phyloP scores from a whole-genome alignment of 306 rosid genomes.

The Ormosia emarginata region DNA sequence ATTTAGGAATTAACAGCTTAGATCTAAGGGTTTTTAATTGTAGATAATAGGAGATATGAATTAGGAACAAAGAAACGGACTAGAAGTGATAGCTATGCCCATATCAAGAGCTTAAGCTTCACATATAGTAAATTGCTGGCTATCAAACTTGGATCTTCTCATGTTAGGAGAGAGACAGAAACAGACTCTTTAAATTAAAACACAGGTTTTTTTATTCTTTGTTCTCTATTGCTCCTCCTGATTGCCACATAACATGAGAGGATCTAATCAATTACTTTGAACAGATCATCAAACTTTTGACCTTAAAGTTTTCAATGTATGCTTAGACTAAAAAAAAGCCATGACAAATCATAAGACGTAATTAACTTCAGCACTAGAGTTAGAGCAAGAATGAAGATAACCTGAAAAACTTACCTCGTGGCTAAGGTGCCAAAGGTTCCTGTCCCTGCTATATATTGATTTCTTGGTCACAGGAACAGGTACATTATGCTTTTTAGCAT shows the following conservation, averaged over 20 bases:
- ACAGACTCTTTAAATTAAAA: background rate
- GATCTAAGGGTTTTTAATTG: background rate
- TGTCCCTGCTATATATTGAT: conserved; percentile 94
- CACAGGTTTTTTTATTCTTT: background rate
- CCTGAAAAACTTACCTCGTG: conserved; percentile 68
- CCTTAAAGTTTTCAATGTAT: background rate
- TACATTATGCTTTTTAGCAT: conserved; percentile 86
- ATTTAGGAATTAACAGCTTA: background rate
- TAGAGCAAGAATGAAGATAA: background rate
- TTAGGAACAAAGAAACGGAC: background rate
- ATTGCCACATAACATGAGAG: background rate
- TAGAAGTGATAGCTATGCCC: background rate
- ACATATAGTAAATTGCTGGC: background rate
- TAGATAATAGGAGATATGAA: background rate
- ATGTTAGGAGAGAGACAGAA: background rate
- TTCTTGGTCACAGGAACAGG: conserved; percentile 96
- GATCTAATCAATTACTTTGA: conserved; percentile 1
- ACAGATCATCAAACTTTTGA: background rate
- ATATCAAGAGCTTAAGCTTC: background rate
- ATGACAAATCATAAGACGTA: conserved; percentile 19
- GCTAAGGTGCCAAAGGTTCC: conserved; percentile 98
- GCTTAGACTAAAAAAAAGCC: conserved; percentile 20
- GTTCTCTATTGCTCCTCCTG: background rate
- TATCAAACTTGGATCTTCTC: background rate
- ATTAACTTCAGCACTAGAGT: background rate